Evolutionary conservation across 306 rosid species (phyloP).

Genomic region (Quercus parvula): DNA sequence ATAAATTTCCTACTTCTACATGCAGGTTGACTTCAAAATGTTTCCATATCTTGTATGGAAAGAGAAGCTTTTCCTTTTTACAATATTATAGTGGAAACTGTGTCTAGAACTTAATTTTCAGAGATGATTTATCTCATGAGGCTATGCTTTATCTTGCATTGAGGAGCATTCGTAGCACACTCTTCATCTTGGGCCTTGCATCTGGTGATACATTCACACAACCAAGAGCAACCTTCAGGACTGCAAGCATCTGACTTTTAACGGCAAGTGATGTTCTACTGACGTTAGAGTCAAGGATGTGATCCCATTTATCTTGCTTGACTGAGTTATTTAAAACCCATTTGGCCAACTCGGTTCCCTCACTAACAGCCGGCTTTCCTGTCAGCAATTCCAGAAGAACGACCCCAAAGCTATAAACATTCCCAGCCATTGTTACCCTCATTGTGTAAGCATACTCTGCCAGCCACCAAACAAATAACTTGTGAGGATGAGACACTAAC

Average conservation of each 20-base stretch:
- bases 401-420: conserved; percentile 85
- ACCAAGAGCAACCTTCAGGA: conserved; percentile 58
- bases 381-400: conserved; percentile 76
- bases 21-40: background rate
- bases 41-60: background rate
- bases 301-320: conserved; percentile 42
- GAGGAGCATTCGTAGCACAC: conserved; percentile 68
- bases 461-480: conserved; percentile 16
- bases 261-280: conserved; percentile 63
- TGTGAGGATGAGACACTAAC: conserved; percentile 8
- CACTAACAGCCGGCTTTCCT: conserved; percentile 76
- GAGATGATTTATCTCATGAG: background rate
- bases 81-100: background rate
- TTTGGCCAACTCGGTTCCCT: conserved; percentile 80
- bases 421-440: conserved; percentile 74
- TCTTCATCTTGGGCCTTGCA: conserved; percentile 89
- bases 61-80: background rate
- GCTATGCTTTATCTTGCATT: conserved; percentile 52
- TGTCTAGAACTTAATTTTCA: background rate
- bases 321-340: conserved; percentile 49
- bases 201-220: conserved; percentile 64
- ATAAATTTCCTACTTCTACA: background rate
- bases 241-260: conserved; percentile 71
- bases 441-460: conserved; percentile 94
- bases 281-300: conserved; percentile 57